These are phyloP conservation scores for Starmerella davenportii DNA, from an alignment of 805 yeast species.

Conservation along the genomic window DNA sequence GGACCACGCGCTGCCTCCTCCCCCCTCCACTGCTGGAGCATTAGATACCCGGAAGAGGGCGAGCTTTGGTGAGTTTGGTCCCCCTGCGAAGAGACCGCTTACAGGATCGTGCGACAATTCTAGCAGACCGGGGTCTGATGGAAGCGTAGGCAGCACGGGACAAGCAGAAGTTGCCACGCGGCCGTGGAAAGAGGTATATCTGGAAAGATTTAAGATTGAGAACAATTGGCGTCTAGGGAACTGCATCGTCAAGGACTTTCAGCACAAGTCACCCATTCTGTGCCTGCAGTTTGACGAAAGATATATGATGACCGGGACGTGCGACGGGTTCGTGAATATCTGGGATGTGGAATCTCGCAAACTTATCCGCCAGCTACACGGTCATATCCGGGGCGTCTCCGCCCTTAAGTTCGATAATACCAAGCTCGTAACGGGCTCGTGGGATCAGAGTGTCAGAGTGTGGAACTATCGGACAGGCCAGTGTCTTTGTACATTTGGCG, in stretches of 20 bases:
- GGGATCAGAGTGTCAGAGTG: constrained; percentile 79
- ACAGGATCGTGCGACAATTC: neutral
- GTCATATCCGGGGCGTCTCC: constrained; percentile 81
- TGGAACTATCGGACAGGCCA: constrained; percentile 94
- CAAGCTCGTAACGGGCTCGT: constrained; percentile 79
- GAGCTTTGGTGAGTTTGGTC: neutral
- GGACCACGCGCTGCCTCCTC: neutral
- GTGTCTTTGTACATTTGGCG: constrained; percentile 83
- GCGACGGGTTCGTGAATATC: constrained; percentile 76
- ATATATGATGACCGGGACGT: constrained; percentile 74
- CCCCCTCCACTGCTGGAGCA: neutral
- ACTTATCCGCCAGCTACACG: constrained; percentile 55
- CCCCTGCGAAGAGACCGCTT: neutral
- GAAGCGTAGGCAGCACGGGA: too few relatives aligned
- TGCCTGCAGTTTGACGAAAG: constrained; percentile 71
- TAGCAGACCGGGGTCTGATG: neutral
- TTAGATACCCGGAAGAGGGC: neutral
- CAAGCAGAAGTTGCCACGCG: constrained; percentile 29
- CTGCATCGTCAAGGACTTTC: constrained; percentile 50
- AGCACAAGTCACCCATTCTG: constrained; percentile 35
- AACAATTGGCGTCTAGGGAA: constrained; percentile 85
- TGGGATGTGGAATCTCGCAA: constrained; percentile 80
- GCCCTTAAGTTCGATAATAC: constrained; percentile 72
- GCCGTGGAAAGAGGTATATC: constrained; percentile 91
- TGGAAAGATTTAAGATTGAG: constrained; percentile 80